Evolutionary conservation across 257 asterid species (phyloP).

Genomic region (Solanum chilense): DNA sequence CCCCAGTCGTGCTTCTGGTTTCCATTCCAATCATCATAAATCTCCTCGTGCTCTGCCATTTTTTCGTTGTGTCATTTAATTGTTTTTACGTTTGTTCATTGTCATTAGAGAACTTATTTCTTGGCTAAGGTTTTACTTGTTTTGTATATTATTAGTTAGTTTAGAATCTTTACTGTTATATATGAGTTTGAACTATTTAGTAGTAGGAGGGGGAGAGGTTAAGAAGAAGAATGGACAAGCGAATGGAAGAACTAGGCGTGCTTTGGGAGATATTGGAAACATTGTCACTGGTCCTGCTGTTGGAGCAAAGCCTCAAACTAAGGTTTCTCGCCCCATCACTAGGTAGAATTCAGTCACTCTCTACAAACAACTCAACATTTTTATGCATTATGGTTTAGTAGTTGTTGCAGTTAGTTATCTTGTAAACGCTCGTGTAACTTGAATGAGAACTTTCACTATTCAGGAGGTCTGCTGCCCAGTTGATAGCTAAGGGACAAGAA

Average conservation of each 20-base stretch:
- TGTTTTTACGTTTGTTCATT: background rate
- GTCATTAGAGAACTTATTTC: background rate
- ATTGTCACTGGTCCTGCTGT: constrained; percentile 21
- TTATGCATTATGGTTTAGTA: background rate
- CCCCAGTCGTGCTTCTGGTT: too few species aligned
- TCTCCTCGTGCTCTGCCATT: too few species aligned
- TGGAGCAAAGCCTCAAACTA: constrained; percentile 19
- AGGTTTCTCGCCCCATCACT: constrained; percentile 26
- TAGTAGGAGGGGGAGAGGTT: constrained; percentile 29
- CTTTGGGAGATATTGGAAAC: constrained; percentile 71
- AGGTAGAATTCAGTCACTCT: constrained; percentile 3
- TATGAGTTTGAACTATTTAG: background rate
- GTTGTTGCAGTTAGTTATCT: background rate
- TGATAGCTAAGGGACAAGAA: background rate
- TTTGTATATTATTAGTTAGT: background rate
- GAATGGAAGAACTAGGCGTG: constrained; percentile 47
- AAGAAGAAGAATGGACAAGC: constrained; percentile 35
- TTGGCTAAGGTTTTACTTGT: background rate
- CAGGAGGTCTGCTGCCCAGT: constrained; percentile 11
- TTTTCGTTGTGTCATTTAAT: background rate
- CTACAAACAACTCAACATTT: background rate
- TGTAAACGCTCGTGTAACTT: background rate
- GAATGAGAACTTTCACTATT: background rate
- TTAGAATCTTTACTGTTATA: background rate
- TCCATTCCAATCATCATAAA: too few species aligned